Conservation (phyloP, 306 rosid genomes). For the Vigna mungo region DNA sequence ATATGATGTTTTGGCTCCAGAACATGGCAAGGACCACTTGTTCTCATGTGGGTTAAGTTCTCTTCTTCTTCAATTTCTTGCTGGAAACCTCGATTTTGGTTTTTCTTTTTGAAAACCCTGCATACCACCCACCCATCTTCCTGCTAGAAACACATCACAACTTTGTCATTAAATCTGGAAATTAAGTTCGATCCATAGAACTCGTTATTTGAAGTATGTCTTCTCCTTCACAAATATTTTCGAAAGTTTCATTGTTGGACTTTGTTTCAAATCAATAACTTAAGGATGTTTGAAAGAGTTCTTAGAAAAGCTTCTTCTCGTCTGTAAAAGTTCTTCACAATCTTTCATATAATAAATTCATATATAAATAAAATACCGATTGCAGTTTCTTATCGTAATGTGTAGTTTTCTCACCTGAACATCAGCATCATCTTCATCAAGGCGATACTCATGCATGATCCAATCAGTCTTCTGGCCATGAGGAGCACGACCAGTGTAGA, state of each 20-base stretch:
- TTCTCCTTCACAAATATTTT: too few species aligned
- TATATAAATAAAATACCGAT: background rate
- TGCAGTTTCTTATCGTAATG: background rate
- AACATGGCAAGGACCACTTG: conserved; percentile 50
- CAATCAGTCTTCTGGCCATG: conserved; percentile 97
- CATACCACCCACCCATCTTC: conserved; percentile 99
- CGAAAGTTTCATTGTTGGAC: background rate
- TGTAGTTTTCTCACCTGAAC: conserved; percentile 59
- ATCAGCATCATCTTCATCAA: conserved; percentile 71
- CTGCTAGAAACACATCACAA: conserved; percentile 44
- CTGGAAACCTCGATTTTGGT: conserved; percentile 61
- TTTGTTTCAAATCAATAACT: too few species aligned
- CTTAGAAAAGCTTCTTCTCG: too few species aligned
- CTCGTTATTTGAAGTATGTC: background rate
- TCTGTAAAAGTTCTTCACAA: background rate
- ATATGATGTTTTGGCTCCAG: conserved; percentile 65
- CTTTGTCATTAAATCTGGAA: background rate
- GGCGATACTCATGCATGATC: conserved; percentile 99
- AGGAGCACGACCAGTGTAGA: conserved; percentile 99
- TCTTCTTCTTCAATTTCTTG: conserved; percentile 62
- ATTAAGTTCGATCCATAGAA: background rate
- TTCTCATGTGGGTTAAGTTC: conserved; percentile 52
- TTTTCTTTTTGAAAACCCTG: conserved; percentile 93
- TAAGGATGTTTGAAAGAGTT: too few species aligned
- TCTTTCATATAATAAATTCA: background rate